phyloP scores from a whole-genome alignment of 768 basidiomycete species.

The Auricularia cornea region DNA sequence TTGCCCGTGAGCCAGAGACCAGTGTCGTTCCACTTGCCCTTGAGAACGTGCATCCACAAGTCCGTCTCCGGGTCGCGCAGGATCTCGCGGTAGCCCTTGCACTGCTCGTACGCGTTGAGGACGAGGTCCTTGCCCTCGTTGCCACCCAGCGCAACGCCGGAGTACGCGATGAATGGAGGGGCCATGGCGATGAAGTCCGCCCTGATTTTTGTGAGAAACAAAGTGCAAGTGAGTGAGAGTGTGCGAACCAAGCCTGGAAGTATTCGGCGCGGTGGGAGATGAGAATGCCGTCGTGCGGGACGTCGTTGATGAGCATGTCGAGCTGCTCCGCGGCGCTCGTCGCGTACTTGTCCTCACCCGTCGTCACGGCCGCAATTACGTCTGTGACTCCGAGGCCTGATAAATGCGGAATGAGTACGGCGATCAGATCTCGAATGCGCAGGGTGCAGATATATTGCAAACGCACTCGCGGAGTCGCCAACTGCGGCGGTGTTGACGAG shows the following conservation, averaged over 20 bases:
- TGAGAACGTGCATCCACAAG: constrained; percentile 21
- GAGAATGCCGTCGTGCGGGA: constrained; percentile 15
- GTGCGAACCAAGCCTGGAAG: neutral
- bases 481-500: constrained; percentile 18
- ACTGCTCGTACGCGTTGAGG: constrained; percentile 18
- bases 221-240: constrained; percentile 14
- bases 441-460: neutral
- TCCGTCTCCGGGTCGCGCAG: constrained; percentile 9
- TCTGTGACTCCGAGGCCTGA: constrained; percentile 10
- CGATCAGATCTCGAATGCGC: neutral
- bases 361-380: constrained; percentile 8
- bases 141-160: constrained; percentile 21
- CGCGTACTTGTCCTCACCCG: constrained; percentile 8
- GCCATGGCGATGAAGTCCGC: constrained; percentile 23
- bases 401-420: neutral
- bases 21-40: constrained; percentile 12
- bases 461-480: constrained; percentile 19
- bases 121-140: constrained; percentile 15
- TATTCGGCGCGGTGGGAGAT: neutral
- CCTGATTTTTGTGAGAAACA: neutral
- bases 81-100: constrained; percentile 16
- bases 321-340: constrained; percentile 15
- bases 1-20: constrained; percentile 13
- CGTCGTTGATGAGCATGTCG: constrained; percentile 9
- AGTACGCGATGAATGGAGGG: constrained; percentile 27